Evolutionary conservation across 169 alveolate genomes (phyloP), one percentile per base, ranked within the genome.

Genomic region (Condylostoma magnum): DNA sequence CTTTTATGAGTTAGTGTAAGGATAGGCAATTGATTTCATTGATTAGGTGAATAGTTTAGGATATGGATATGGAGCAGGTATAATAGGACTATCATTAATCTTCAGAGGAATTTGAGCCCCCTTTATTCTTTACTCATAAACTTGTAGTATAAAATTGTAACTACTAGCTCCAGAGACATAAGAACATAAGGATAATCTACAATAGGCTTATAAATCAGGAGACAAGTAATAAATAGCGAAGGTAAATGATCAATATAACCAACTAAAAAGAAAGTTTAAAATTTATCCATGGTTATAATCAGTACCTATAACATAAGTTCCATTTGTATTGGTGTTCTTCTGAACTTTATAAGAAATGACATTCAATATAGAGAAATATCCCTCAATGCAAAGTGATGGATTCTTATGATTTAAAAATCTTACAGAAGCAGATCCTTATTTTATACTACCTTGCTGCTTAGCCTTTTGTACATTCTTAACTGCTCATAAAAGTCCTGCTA

Each of bases 361-460:
- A 1, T 84, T 58, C 22, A 65, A 69, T 28, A 77, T 76, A 6
- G 94, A 88, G 37, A 33, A 41, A 18, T 54, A 52, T 48, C 85
- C 89, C 20, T 70, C 74, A 38, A 66, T 88, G 20, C 66, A 48
- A 25, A 84, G 86, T 47, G 87, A 84, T 33, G 94, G 94, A 47
- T 77, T 84, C 57, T 68, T 88, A 30, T 88, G 94, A 92, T 88
- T 88, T 44, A 63, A 82, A 65, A 87, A 88, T 77, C 75, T 88
- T n/a, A 53, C 86, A 20, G 84, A 82, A n/a, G 79, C 89, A 33
- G 94, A 88, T 70, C 94, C 92, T 36, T 84, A 78, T 48, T 83
- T 79, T 27, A 68, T 82, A 33, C 60, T 88, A 12, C 94, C 94
- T 1, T 18, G 80, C 1, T 48, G 78, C 15, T 81, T 87, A 30